Evolutionary conservation across 805 yeast genomes (phyloP), one percentile per base, ranked within the genome.

Genomic region (Suhomyces canberraensis): DNA sequence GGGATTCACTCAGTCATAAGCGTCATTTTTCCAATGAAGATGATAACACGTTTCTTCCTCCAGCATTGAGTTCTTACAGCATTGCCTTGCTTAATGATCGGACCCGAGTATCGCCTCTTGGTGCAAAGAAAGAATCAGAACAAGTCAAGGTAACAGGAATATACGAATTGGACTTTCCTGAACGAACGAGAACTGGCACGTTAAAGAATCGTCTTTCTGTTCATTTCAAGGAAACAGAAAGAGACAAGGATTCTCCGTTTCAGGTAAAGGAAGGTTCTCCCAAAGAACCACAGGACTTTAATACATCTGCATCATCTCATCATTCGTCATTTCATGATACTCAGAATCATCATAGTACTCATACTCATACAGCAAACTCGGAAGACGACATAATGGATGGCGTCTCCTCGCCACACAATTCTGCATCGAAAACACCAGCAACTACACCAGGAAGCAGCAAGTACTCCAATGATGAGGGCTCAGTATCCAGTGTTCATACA

Each of bases 31-130:
- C 29, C 31, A 20, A 29, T 25, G 71, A 71, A 19, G 77, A 71
- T 29, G 81, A 76, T 41, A 71, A 65, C 42, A 71, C 75, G 26
- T 73, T 73, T 48, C 64, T 72, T 29, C 83, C 83, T 1, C 84
- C 84, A 2, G 77, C 76, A 11, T 61, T 78, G 41, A 77, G 82
- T 49, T 68, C 77, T 4, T 79, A 77, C 48, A 76, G 80, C 25
- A 63, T 75, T 15, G 81, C 79, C 17, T 56, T 78, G 16, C 56
- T 78, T 25, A 66, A 71, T 27, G 71, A 66, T 21, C 42, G 57
- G 28, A 28, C 43, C 49, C 49, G 21, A 20, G 25, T 9, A 42
- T 49, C 25, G 29, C 43, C 43, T 9, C 32, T 17, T 28, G 13
- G 26, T n/a, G 22, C 9, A 7, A 19, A 27, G 13, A 39, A 18